A percentile compares a stretch with the other conserved stretches of the same genome.
Evolutionary conservation across 2,329 filamentous ascomycete species (phyloP).

Genomic region (Chaetomiaceae sp.): DNA sequence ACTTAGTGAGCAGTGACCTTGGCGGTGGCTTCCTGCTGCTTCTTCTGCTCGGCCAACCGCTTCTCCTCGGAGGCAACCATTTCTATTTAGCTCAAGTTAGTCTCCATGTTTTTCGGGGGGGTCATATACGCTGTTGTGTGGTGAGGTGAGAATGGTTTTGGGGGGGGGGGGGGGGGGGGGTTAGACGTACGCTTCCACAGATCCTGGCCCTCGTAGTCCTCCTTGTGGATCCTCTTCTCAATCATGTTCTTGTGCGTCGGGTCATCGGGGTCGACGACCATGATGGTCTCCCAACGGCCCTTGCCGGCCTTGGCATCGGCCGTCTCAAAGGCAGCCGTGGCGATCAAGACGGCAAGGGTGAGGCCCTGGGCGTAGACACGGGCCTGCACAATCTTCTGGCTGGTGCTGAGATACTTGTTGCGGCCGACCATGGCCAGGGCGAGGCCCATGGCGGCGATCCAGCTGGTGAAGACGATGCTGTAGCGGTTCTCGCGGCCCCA

Average conservation of each 20-base stretch:
- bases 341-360: slow-evolving; percentile 77
- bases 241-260: slow-evolving; percentile 77
- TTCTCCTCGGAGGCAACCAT: slow-evolving; percentile 80
- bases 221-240: slow-evolving; percentile 83
- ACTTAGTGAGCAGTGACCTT: slow-evolving; percentile 16
- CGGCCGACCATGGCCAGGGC: slow-evolving; percentile 72
- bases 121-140: too few species aligned
- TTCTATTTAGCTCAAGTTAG: slow-evolving; percentile 42
- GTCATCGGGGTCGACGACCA: slow-evolving; percentile 74
- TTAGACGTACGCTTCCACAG: slow-evolving; percentile 73
- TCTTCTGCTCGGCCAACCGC: slow-evolving; percentile 41
- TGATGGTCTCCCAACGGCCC: slow-evolving; percentile 79
- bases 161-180: neutral
- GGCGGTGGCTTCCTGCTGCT: slow-evolving; percentile 27
- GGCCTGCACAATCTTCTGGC: slow-evolving; percentile 90
- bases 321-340: slow-evolving; percentile 76
- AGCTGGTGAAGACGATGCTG: slow-evolving; percentile 74
- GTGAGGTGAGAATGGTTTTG: too few species aligned
- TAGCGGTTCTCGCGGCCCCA: slow-evolving; percentile 82
- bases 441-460: slow-evolving; percentile 74
- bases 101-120: neutral
- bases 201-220: slow-evolving; percentile 83
- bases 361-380: slow-evolving; percentile 90
- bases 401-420: slow-evolving; percentile 66
- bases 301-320: slow-evolving; percentile 70